phyloP scores from a whole-genome alignment of 2,329 filamentous ascomycete species.

The Cercospora janseana region DNA sequence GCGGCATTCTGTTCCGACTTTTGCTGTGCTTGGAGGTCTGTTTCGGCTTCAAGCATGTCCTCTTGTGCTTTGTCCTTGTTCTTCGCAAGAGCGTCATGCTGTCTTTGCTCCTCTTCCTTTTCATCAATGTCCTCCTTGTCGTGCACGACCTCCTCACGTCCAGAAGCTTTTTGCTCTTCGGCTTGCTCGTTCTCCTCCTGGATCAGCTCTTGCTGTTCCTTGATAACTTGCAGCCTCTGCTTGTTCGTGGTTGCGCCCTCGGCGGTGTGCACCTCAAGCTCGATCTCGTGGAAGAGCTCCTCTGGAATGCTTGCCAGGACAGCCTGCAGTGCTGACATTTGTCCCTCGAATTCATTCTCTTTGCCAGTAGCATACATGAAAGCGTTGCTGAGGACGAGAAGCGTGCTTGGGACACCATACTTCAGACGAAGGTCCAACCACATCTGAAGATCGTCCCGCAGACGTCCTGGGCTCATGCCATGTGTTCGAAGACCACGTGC shows the following conservation, averaged over 20 bases:
- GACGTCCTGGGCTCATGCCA: conserved; percentile 80
- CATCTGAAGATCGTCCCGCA: conserved; percentile 85
- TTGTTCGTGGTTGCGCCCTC: conserved; percentile 98
- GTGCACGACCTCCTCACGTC: conserved; percentile 55
- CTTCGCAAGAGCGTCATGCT: conserved; percentile 32
- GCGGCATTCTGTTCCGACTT: conserved; percentile 1
- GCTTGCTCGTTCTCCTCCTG: conserved; percentile 95
- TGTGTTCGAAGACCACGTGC: conserved; percentile 90
- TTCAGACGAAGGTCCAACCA: conserved; percentile 93
- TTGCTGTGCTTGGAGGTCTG: conserved; percentile 27
- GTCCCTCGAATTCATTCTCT: conserved; percentile 76
- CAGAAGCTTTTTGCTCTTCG: conserved; percentile 72
- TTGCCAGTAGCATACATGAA: conserved; percentile 94
- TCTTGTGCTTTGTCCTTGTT: conserved; percentile 14
- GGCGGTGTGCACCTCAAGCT: conserved; percentile 93
- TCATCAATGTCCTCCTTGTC: conserved; percentile 94
- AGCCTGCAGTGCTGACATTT: conserved; percentile 89
- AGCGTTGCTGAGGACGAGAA: conserved; percentile 92
- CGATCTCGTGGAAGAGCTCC: conserved; percentile 98
- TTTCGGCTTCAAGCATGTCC: conserved; percentile 30
- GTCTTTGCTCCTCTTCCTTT: conserved; percentile 61
- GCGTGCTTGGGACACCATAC: conserved; percentile 92
- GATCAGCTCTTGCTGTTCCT: conserved; percentile 97
- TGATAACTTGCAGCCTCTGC: conserved; percentile 95
- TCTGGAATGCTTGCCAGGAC: conserved; percentile 94